Evolutionary conservation across 768 basidiomycete species (phyloP).

Genomic region (Galerina marginata): DNA sequence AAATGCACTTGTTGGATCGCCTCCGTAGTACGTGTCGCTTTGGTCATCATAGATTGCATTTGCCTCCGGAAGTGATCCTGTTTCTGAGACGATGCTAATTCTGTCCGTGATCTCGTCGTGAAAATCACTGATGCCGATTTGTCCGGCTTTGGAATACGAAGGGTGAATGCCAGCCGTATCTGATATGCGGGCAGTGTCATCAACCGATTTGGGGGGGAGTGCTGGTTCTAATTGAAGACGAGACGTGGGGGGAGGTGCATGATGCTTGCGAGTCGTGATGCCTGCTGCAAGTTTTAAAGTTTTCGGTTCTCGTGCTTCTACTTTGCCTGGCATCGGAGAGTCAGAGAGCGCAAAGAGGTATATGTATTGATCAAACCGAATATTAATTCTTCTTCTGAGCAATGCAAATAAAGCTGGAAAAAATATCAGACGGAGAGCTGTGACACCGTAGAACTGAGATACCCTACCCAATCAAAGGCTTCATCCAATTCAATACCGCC

Average conservation of each 20-base stretch:
- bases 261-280: constrained; percentile 14
- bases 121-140: not conserved
- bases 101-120: not conserved
- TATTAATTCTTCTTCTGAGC: constrained; percentile 60
- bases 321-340: not conserved
- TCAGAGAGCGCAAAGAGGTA: not conserved
- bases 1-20: constrained; percentile 67
- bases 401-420: constrained; percentile 67
- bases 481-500: constrained; percentile 81
- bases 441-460: constrained; percentile 22
- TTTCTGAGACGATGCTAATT: not conserved
- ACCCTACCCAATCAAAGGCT: constrained; percentile 86
- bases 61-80: not conserved
- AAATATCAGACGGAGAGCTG: constrained; percentile 1
- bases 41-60: not conserved
- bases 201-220: not conserved
- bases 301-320: constrained; percentile 2
- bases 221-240: not conserved
- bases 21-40: constrained; percentile 34
- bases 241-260: constrained; percentile 18
- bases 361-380: constrained; percentile 11
- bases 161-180: not conserved
- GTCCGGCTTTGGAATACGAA: not conserved
- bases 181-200: not conserved
- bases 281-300: constrained; percentile 14